Conservation (phyloP, 1,139 yeast genomes). For the Debaryomycetaceae sp. region DNA sequence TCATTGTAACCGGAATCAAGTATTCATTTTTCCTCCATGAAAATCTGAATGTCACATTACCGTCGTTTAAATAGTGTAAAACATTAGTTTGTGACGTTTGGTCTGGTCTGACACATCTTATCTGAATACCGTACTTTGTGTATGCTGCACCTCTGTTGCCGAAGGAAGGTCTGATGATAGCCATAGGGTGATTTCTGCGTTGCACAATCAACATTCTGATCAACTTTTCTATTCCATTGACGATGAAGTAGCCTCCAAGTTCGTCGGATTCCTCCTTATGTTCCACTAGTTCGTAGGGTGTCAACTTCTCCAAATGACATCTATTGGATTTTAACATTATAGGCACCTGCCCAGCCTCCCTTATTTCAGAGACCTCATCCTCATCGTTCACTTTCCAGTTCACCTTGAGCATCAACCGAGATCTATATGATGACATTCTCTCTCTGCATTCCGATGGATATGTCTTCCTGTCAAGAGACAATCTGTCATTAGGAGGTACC, state of each 20-base stretch:
- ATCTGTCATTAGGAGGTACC: constrained; percentile 69
- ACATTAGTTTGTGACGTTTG: constrained; percentile 97
- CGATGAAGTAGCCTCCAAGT: constrained; percentile 92
- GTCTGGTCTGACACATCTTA: constrained; percentile 92
- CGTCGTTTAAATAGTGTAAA: constrained; percentile 90
- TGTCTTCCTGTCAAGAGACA: constrained; percentile 76
- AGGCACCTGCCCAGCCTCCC: constrained; percentile 93
- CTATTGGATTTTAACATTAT: constrained; percentile 86
- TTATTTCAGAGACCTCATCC: constrained; percentile 72
- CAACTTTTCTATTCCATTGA: constrained; percentile 94
- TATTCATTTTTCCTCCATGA: constrained; percentile 97
- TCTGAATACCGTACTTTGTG: constrained; percentile 88
- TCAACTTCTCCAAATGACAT: constrained; percentile 81
- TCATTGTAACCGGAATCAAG: constrained; percentile 89
- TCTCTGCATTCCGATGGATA: constrained; percentile 91
- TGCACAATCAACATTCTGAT: constrained; percentile 97
- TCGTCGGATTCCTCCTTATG: constrained; percentile 92
- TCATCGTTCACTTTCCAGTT: constrained; percentile 85
- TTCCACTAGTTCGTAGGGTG: constrained; percentile 77
- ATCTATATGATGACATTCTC: constrained; percentile 73
- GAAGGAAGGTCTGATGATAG: constrained; percentile 91
- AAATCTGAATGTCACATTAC: constrained; percentile 93
- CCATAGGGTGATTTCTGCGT: constrained; percentile 97
- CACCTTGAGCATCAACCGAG: constrained; percentile 71
- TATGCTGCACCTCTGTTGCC: constrained; percentile 91